A percentile compares a stretch with the other conserved stretches of the same genome.
Conservation (phyloP, 169 alveolate species). For the Fabrea salina region DNA sequence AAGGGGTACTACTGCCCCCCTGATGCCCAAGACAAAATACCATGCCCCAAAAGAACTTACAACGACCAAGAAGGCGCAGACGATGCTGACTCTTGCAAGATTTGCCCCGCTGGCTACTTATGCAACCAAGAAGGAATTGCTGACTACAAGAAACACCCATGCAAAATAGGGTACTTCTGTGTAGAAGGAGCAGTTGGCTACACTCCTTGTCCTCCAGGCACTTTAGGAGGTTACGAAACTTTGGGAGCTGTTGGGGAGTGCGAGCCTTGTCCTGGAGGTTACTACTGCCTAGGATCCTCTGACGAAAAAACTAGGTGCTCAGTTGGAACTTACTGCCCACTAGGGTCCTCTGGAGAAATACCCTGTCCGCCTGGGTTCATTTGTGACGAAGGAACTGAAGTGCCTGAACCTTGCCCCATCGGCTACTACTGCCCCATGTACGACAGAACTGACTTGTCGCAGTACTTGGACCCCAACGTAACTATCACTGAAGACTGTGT, state of each 20-base stretch:
- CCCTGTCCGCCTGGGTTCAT: constrained; percentile 52
- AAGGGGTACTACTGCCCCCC: constrained; percentile 61
- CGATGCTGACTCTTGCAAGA: constrained; percentile 3
- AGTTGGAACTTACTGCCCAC: constrained; percentile 59
- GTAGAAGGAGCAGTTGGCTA: constrained; percentile 40
- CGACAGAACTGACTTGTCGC: not conserved
- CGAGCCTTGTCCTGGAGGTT: constrained; percentile 47
- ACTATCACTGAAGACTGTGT: constrained; percentile 49
- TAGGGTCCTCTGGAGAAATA: constrained; percentile 40
- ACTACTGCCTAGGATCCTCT: constrained; percentile 57
- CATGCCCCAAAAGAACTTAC: constrained; percentile 43
- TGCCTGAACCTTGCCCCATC: constrained; percentile 41
- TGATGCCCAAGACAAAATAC: constrained; percentile 14
- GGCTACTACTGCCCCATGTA: constrained; percentile 70
- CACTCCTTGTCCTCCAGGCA: constrained; percentile 66
- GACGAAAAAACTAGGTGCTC: constrained; percentile 43
- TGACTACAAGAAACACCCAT: constrained; percentile 42
- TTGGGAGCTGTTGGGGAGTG: constrained; percentile 52
- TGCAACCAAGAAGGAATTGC: constrained; percentile 53
- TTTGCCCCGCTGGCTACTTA: constrained; percentile 75
- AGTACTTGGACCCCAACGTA: constrained; percentile 29
- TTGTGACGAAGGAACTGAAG: constrained; percentile 18
- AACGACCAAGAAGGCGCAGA: constrained; percentile 18
- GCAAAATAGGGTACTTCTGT: constrained; percentile 73
- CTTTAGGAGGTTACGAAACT: constrained; percentile 43